phyloP scores from a whole-genome alignment of 495 filamentous ascomycete genomes.

The Penicillium paradoxum region DNA sequence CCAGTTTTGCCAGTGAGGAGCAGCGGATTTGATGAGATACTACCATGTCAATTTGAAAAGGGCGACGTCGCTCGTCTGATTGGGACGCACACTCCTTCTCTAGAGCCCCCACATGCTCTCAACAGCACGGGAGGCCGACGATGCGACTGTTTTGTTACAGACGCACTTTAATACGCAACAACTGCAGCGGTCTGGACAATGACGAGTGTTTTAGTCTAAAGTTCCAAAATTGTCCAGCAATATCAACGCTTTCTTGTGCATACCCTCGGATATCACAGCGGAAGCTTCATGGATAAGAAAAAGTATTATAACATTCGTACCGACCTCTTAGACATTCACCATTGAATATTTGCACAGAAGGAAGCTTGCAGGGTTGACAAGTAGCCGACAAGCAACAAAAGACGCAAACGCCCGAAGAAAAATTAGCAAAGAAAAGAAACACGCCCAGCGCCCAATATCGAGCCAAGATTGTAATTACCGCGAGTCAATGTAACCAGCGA shows the following conservation, averaged over 20 bases:
- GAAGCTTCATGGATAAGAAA: not conserved
- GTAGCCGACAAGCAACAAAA: not conserved
- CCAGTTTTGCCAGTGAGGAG: too few species aligned
- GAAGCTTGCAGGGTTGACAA: not conserved
- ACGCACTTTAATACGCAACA: not conserved
- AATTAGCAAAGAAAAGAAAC: not conserved
- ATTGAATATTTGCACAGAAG: not conserved
- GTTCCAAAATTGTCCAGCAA: not conserved
- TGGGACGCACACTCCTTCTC: too few species aligned
- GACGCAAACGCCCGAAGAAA: not conserved
- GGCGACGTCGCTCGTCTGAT: too few species aligned
- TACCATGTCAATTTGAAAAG: too few species aligned
- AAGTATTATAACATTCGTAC: not conserved
- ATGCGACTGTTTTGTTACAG: too few species aligned
- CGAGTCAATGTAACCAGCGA: not conserved
- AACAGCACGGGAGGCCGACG: too few species aligned
- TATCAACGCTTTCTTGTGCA: not conserved
- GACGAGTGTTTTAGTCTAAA: not conserved
- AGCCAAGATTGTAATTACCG: not conserved
- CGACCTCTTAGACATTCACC: not conserved
- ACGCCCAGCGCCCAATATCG: not conserved
- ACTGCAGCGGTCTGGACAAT: not conserved
- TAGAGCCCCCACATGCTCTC: too few species aligned
- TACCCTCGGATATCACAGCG: not conserved
- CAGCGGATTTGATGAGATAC: too few species aligned